Evolutionary conservation across 2,329 filamentous ascomycete genomes (phyloP).

Genomic region (Ceratocystis huliohia): DNA sequence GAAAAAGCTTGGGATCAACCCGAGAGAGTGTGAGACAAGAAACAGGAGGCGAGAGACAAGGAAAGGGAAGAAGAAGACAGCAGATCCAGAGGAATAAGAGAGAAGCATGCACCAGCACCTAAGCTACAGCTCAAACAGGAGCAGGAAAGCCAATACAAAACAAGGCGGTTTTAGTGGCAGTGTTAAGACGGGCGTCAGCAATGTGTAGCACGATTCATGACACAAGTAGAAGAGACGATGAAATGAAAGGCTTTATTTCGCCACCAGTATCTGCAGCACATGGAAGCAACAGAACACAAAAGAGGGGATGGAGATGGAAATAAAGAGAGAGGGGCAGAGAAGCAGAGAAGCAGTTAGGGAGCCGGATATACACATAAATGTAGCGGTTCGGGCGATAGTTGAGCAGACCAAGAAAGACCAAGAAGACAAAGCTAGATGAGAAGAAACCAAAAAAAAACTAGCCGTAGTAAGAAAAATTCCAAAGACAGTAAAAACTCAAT

Average conservation of each 20-base stretch:
- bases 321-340: background rate
- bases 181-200: too few relatives aligned
- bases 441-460: background rate
- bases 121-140: too few relatives aligned
- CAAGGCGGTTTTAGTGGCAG: too few relatives aligned
- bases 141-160: too few relatives aligned
- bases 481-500: constrained; percentile 5
- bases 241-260: background rate
- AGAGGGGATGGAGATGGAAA: background rate
- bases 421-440: background rate
- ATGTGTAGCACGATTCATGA: too few relatives aligned
- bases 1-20: too few relatives aligned
- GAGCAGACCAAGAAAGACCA: background rate
- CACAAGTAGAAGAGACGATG: background rate
- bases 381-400: background rate
- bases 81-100: too few relatives aligned
- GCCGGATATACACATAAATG: background rate
- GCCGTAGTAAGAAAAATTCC: background rate
- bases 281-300: background rate
- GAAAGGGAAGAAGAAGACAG: too few relatives aligned
- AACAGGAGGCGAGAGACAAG: too few relatives aligned
- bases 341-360: background rate
- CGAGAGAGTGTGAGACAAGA: too few relatives aligned
- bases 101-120: too few relatives aligned
- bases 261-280: background rate